Evolutionary conservation across 1,284 basidiomycete genomes (phyloP).

Genomic region (Irpex sp.): DNA sequence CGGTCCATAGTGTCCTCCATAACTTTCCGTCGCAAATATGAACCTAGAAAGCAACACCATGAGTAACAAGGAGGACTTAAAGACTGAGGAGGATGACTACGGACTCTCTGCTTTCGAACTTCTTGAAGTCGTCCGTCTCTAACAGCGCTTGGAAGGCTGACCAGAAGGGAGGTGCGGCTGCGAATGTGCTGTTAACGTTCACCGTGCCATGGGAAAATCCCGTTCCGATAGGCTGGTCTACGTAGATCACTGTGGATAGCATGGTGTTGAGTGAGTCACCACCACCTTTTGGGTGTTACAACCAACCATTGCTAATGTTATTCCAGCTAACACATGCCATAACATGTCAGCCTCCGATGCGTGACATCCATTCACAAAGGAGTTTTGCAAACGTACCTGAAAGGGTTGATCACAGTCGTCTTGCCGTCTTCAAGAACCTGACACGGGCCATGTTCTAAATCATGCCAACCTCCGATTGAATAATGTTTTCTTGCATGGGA

Average conservation of each 20-base stretch:
- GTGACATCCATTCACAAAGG: neutral
- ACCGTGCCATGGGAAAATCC: constrained; percentile 63
- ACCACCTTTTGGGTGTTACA: neutral
- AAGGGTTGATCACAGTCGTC: constrained; percentile 52
- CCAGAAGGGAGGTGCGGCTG: constrained; percentile 55
- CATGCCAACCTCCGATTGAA: neutral
- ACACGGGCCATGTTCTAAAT: constrained; percentile 58
- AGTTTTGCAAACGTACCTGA: constrained; percentile 31
- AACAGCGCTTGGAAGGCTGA: constrained; percentile 66
- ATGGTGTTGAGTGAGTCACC: neutral
- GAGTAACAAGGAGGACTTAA: neutral
- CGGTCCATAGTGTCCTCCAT: constrained; percentile 68
- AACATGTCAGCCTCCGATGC: neutral
- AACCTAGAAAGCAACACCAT: constrained; percentile 36
- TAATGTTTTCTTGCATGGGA: neutral
- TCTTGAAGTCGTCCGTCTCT: constrained; percentile 54
- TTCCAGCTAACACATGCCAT: constrained; percentile 50
- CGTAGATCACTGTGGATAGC: constrained; percentile 56
- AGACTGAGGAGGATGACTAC: constrained; percentile 16
- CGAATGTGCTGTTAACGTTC: constrained; percentile 49
- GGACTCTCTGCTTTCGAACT: constrained; percentile 55
- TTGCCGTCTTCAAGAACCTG: constrained; percentile 48
- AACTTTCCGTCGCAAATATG: constrained; percentile 63
- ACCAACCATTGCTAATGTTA: constrained; percentile 58
- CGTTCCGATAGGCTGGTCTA: constrained; percentile 72